Evolutionary conservation across 306 rosid species (phyloP), one percentile per base, ranked within the genome.

Genomic region (Quercus alba): DNA sequence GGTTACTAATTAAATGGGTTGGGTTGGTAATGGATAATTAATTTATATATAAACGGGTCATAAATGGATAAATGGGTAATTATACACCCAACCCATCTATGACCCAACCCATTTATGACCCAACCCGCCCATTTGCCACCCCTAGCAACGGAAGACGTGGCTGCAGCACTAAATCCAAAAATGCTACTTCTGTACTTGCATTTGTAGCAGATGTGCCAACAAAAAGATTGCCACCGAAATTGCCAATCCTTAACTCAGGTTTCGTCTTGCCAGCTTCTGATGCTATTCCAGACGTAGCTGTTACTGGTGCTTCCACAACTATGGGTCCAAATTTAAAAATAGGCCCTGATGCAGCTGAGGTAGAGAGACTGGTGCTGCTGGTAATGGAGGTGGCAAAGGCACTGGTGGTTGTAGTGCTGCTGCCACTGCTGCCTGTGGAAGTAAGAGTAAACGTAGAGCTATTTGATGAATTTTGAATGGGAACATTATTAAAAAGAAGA

Each of bases 81-180:
- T n/a, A n/a, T n/a, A n/a, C n/a, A n/a, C n/a, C n/a, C n/a, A n/a
- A n/a, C n/a, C n/a, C n/a, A n/a, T n/a, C n/a, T n/a, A n/a, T n/a
- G n/a, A n/a, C n/a, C n/a, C n/a, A n/a, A n/a, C n/a, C n/a, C n/a
- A n/a, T n/a, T n/a, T n/a, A n/a, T n/a, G n/a, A n/a, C n/a, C n/a
- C n/a, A n/a, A n/a, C n/a, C n/a, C n/a, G n/a, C n/a, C n/a, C n/a
- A n/a, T n/a, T n/a, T n/a, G n/a, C n/a, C n/a, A n/a, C n/a, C n/a
- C n/a, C n/a, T n/a, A n/a, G n/a, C 71, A 74, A 87, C 76, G 41
- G 93, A 77, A 18, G 78, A 21, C 75, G 86, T 57, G 38, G 91
- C 69, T 4, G 85, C 64, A 72, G 94, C 91, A 89, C 86, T 72
- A 46, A 86, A 80, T 71, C 93, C 91, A 80, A 85, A 89, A 74